These are phyloP conservation scores for Volutella citrinella DNA, from an alignment of 2,329 filamentous ascomycete species.

Conservation along the genomic window DNA sequence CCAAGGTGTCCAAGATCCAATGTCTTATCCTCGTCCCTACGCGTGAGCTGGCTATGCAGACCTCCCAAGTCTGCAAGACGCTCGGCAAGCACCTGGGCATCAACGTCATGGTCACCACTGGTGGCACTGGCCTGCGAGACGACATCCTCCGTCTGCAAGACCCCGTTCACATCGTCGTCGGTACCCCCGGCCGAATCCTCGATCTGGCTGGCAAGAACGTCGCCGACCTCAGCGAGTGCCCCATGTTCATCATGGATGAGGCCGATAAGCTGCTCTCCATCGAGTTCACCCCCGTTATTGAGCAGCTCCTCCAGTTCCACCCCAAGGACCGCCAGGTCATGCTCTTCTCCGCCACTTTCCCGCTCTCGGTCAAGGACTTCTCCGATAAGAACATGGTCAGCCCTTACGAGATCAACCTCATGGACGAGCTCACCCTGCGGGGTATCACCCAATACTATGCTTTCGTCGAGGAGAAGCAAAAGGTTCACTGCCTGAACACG, in stretches of 20 bases:
- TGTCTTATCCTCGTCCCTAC: constrained; percentile 95
- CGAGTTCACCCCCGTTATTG: constrained; percentile 96
- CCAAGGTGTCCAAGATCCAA: constrained; percentile 94
- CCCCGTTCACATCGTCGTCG: constrained; percentile 94
- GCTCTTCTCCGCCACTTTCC: constrained; percentile 98
- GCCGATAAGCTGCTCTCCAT: constrained; percentile 95
- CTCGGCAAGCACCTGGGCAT: constrained; percentile 94
- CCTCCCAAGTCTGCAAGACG: constrained; percentile 98
- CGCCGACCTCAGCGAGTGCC: constrained; percentile 91
- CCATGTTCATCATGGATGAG: constrained; percentile 99
- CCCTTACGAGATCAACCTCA: constrained; percentile 98
- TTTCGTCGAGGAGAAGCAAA: constrained; percentile 98
- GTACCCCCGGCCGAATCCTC: constrained; percentile 92
- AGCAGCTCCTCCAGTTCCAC: constrained; percentile 91
- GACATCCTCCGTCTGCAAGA: constrained; percentile 95
- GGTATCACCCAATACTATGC: constrained; percentile 99
- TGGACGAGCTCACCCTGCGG: constrained; percentile 96
- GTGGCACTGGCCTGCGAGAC: constrained; percentile 90
- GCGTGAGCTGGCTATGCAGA: constrained; percentile 94
- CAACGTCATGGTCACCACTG: constrained; percentile 99
- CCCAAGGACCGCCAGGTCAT: constrained; percentile 98
- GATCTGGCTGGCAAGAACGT: constrained; percentile 96
- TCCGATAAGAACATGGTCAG: constrained; percentile 97
- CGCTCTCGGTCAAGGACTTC: constrained; percentile 94
- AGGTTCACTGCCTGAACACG: constrained; percentile 98